Conservation (phyloP, 768 basidiomycete genomes). For the Podaxis carcinomalis region DNA sequence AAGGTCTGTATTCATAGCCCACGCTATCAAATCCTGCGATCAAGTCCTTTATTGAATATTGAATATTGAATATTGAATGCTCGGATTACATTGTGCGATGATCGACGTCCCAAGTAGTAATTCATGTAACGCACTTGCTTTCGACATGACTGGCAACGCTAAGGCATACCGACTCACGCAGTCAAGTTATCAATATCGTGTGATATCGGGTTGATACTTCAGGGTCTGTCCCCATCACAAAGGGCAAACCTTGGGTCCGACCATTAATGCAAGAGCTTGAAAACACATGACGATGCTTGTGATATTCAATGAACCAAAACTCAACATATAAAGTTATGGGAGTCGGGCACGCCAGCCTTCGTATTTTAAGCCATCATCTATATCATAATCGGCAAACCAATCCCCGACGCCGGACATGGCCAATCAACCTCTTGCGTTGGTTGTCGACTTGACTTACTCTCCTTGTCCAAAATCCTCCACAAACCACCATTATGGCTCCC, state of each 20-base stretch:
- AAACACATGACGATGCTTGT: too few species aligned
- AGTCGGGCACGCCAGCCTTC: too few species aligned
- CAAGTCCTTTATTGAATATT: neutral
- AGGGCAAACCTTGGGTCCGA: too few species aligned
- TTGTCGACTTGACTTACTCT: neutral
- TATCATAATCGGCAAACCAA: neutral
- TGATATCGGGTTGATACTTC: too few species aligned
- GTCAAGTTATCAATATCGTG: neutral
- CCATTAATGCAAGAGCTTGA: too few species aligned
- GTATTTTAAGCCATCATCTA: too few species aligned
- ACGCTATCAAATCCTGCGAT: neutral
- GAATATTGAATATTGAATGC: neutral
- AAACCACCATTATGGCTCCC: conserved; percentile 32
- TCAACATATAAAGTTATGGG: too few species aligned
- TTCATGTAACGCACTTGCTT: neutral
- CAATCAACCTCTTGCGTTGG: neutral
- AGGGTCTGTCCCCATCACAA: too few species aligned
- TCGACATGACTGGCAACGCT: neutral
- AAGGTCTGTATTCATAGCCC: neutral
- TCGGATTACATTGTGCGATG: neutral
- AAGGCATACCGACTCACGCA: neutral
- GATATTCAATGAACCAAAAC: too few species aligned
- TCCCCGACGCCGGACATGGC: neutral
- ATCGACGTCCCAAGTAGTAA: neutral
- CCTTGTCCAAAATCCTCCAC: neutral